phyloP scores from a whole-genome alignment of 805 yeast species.

The Teunomyces barrocoloradensis region DNA sequence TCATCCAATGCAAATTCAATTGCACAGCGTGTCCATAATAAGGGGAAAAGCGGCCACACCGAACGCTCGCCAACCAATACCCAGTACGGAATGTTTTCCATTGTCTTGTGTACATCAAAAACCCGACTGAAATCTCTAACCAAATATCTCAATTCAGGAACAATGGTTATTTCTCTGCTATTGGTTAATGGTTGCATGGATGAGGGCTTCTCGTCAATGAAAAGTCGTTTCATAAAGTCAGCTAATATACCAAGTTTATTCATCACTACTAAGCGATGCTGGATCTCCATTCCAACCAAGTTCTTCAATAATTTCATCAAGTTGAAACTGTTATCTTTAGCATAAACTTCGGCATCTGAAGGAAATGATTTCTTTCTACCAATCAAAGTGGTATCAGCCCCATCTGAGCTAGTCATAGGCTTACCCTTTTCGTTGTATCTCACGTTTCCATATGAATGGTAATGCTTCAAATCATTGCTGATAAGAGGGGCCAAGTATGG shows the following conservation, averaged over 20 bases:
- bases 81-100: conserved; percentile 84
- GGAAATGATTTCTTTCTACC: conserved; percentile 33
- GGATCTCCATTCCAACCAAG: conserved; percentile 70
- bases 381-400: conserved; percentile 6
- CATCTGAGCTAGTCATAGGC: not conserved
- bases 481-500: conserved; percentile 92
- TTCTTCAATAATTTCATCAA: conserved; percentile 43
- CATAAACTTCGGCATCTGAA: conserved; percentile 30
- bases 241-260: conserved; percentile 76
- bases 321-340: conserved; percentile 33
- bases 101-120: conserved; percentile 68
- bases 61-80: conserved; percentile 85
- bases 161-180: conserved; percentile 78
- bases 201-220: conserved; percentile 76
- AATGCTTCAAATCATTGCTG: conserved; percentile 77
- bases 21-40: conserved; percentile 83
- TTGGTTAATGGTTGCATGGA: conserved; percentile 67
- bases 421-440: conserved; percentile 13
- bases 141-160: conserved; percentile 76
- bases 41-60: conserved; percentile 87
- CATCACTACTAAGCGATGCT: conserved; percentile 77
- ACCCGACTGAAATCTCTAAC: conserved; percentile 71
- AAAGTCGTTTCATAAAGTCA: conserved; percentile 65
- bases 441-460: conserved; percentile 38
- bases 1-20: conserved; percentile 88